A percentile compares a stretch with the other conserved stretches of the same genome.
Evolutionary conservation across 1,284 basidiomycete species (phyloP).

Genomic region (Rhodotorula glutinis): DNA sequence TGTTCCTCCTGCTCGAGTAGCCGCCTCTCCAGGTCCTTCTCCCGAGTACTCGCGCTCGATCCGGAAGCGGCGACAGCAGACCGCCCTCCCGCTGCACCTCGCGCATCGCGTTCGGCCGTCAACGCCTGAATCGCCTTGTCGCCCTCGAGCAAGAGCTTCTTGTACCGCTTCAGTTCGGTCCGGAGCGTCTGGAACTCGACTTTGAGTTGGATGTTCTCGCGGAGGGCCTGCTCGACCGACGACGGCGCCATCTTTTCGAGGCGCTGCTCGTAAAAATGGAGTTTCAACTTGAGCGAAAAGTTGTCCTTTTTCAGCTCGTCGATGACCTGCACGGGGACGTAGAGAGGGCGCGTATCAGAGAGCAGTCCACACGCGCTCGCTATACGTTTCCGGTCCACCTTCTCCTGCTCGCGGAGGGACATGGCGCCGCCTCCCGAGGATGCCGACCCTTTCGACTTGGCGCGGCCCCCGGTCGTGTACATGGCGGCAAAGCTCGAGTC

Average conservation of each 20-base stretch:
- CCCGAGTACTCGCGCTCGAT: not conserved
- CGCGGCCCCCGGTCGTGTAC: not conserved
- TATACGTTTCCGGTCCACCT: too few species aligned
- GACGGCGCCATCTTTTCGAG: conserved; percentile 78
- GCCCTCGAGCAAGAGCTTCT: conserved; percentile 79
- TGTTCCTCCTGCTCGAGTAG: conserved; percentile 19
- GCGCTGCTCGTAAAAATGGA: conserved; percentile 88
- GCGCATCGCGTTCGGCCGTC: conserved; percentile 54
- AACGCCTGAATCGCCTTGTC: conserved; percentile 75
- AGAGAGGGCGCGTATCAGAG: not conserved
- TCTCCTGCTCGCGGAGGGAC: conserved; percentile 88
- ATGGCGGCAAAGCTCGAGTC: conserved; percentile 2
- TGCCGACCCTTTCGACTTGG: too few species aligned
- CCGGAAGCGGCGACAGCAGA: too few species aligned
- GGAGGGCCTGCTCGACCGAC: conserved; percentile 82
- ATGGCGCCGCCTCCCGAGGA: conserved; percentile 46
- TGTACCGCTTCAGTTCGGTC: conserved; percentile 88
- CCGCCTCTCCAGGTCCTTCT: conserved; percentile 22
- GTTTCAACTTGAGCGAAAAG: conserved; percentile 88
- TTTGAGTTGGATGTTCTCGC: conserved; percentile 91
- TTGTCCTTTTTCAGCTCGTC: conserved; percentile 92
- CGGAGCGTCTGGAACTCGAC: conserved; percentile 85
- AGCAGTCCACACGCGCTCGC: not conserved
- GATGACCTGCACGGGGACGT: conserved; percentile 69
- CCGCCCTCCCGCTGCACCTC: conserved; percentile 8